These are phyloP conservation scores for Mortierella sp. DNA, from an alignment of 371 early-diverging fungal species.

Conservation along the genomic window DNA sequence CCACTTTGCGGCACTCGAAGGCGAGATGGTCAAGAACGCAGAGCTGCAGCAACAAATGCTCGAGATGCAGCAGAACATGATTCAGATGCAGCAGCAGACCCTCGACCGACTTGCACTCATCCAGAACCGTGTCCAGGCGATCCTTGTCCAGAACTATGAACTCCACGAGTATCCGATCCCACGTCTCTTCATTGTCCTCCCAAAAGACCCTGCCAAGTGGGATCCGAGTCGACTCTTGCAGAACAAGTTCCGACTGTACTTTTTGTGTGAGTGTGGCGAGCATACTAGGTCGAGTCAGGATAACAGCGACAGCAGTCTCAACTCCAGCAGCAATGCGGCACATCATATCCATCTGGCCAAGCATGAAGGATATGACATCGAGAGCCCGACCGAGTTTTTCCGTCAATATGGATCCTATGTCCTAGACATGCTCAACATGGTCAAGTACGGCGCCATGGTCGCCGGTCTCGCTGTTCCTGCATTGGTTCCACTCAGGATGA, in stretches of 20 bases:
- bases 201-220: slow-evolving; percentile 5
- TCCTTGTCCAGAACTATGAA: slow-evolving; percentile 25
- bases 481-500: slow-evolving; percentile 6
- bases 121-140: slow-evolving; percentile 25
- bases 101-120: slow-evolving; percentile 16
- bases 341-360: slow-evolving; percentile 42
- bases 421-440: too few relatives aligned
- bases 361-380: slow-evolving; percentile 26
- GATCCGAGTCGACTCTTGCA: slow-evolving; percentile 5
- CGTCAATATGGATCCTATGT: slow-evolving; percentile 22
- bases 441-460: slow-evolving; percentile 12
- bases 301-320: background rate
- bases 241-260: slow-evolving; percentile 26
- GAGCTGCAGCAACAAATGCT: slow-evolving; percentile 23
- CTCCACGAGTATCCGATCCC: slow-evolving; percentile 29
- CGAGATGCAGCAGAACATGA: slow-evolving; percentile 32
- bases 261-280: slow-evolving; percentile 50
- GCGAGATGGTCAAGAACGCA: slow-evolving; percentile 18
- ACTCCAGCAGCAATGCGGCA: background rate
- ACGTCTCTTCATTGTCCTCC: slow-evolving; percentile 38
- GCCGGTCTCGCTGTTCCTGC: slow-evolving; percentile 26
- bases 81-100: slow-evolving; percentile 27
- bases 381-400: slow-evolving; percentile 25
- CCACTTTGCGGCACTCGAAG: slow-evolving; percentile 13
- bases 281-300: slow-evolving; percentile 25